Percentiles rank a stretch among this genome's conserved stretches.
Evolutionary conservation across 2,329 filamentous ascomycete species (phyloP).

Genomic region (Claviceps humidiphila): DNA sequence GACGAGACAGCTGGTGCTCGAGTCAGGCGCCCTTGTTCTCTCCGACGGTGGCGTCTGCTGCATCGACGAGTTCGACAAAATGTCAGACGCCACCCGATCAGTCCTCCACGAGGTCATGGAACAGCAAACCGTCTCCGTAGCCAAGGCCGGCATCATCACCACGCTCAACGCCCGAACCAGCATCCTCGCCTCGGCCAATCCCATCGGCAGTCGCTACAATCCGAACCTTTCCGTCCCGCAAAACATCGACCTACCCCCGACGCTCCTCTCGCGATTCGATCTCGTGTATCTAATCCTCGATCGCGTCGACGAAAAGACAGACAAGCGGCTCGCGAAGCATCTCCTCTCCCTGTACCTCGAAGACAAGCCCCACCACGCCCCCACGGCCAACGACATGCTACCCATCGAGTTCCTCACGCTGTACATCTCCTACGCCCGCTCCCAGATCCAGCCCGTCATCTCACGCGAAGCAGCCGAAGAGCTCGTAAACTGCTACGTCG

Average conservation of each 20-base stretch:
- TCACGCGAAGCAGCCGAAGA: slow-evolving; percentile 69
- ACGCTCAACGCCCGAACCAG: slow-evolving; percentile 92
- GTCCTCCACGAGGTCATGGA: slow-evolving; percentile 84
- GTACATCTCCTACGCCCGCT: slow-evolving; percentile 93
- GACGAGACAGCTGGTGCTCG: slow-evolving; percentile 65
- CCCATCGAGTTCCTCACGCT: slow-evolving; percentile 90
- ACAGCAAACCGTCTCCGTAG: slow-evolving; percentile 73
- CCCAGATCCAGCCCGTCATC: slow-evolving; percentile 71
- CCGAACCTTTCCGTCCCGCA: slow-evolving; percentile 89
- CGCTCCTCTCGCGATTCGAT: slow-evolving; percentile 89
- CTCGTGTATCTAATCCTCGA: slow-evolving; percentile 94
- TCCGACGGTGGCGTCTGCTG: slow-evolving; percentile 75
- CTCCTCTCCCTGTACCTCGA: slow-evolving; percentile 94
- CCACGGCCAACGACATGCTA: slow-evolving; percentile 61
- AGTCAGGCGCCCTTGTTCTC: slow-evolving; percentile 66
- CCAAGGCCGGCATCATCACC: slow-evolving; percentile 89
- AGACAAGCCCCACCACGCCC: slow-evolving; percentile 77
- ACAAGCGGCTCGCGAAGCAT: slow-evolving; percentile 82
- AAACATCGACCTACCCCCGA: slow-evolving; percentile 95
- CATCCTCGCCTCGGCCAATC: slow-evolving; percentile 93
- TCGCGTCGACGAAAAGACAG: slow-evolving; percentile 77
- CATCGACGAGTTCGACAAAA: slow-evolving; percentile 79
- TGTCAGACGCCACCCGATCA: slow-evolving; percentile 66
- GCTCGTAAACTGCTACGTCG: slow-evolving; percentile 77
- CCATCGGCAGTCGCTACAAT: slow-evolving; percentile 96